A percentile compares a stretch with the other conserved stretches of the same genome.
phyloP scores from a whole-genome alignment of 306 rosid species.

The Benincasa hispida region DNA sequence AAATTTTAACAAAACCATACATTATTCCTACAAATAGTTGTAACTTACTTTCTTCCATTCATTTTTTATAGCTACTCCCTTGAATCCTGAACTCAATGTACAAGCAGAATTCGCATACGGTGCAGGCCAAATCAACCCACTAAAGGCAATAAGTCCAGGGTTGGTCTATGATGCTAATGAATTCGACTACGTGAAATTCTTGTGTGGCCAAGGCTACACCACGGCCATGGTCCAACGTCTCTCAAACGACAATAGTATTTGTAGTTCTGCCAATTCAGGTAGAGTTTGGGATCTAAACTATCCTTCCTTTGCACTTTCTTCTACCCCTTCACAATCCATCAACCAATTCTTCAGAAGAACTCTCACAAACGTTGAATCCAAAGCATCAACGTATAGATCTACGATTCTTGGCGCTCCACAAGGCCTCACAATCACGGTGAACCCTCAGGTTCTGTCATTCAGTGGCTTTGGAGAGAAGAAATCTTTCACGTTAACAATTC shows the following conservation, averaged over 20 bases:
- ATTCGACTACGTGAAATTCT: constrained; percentile 19
- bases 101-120: constrained; percentile 33
- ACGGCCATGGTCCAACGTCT: constrained; percentile 3
- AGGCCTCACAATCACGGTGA: not conserved
- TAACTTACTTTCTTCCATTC: not conserved
- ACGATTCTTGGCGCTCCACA: not conserved
- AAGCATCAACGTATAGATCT: not conserved
- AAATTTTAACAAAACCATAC: not conserved
- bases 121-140: constrained; percentile 22
- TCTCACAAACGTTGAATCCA: constrained; percentile 22
- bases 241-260: constrained; percentile 12
- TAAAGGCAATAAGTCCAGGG: constrained; percentile 16
- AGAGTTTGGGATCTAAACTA: constrained; percentile 20
- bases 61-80: constrained; percentile 11
- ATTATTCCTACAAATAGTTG: not conserved
- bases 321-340: not conserved
- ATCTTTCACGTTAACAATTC: not conserved
- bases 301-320: constrained; percentile 25
- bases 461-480: not conserved
- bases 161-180: constrained; percentile 21
- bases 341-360: constrained; percentile 16
- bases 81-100: constrained; percentile 11
- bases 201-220: constrained; percentile 23
- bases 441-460: not conserved
- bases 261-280: not conserved